A percentile compares a stretch with the other conserved stretches of the same genome.
Conservation (phyloP, 2,329 filamentous ascomycete genomes). For the Fusarium pininemorale region DNA sequence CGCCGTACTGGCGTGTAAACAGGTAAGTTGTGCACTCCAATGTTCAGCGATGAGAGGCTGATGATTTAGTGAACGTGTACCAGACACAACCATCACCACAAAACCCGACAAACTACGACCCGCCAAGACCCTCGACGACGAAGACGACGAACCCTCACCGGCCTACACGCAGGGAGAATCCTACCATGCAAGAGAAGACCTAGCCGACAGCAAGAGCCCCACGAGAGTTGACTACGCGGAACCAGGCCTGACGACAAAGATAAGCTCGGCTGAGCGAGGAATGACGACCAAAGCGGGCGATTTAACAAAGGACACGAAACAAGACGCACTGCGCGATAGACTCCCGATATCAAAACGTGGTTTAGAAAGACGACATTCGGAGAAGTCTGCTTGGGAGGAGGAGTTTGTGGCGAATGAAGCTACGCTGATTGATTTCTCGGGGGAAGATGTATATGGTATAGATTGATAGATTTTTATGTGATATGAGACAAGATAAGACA, state of each 20-base stretch:
- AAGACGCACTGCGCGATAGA: constrained; percentile 3
- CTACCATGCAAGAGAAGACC: constrained; percentile 5
- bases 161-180: constrained; percentile 14
- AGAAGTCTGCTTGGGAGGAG: constrained; percentile 24
- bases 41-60: background rate
- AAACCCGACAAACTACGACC: constrained; percentile 18
- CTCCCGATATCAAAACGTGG: constrained; percentile 26
- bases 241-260: background rate
- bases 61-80: constrained; percentile 21
- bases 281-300: background rate
- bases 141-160: constrained; percentile 5
- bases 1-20: constrained; percentile 31
- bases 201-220: background rate
- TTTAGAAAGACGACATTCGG: constrained; percentile 12
- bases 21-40: constrained; percentile 2
- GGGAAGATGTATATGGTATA: constrained; percentile 20
- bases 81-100: constrained; percentile 20
- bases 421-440: constrained; percentile 33
- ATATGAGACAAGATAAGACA: constrained; percentile 12
- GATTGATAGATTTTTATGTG: constrained; percentile 19
- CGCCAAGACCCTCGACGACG: constrained; percentile 25
- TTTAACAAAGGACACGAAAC: background rate
- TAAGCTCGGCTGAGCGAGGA: background rate
- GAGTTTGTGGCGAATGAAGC: constrained; percentile 33
- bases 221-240: background rate